These are phyloP conservation scores for Talaromyces islandicus DNA, from an alignment of 2,329 filamentous ascomycete species.

Conservation along the genomic window DNA sequence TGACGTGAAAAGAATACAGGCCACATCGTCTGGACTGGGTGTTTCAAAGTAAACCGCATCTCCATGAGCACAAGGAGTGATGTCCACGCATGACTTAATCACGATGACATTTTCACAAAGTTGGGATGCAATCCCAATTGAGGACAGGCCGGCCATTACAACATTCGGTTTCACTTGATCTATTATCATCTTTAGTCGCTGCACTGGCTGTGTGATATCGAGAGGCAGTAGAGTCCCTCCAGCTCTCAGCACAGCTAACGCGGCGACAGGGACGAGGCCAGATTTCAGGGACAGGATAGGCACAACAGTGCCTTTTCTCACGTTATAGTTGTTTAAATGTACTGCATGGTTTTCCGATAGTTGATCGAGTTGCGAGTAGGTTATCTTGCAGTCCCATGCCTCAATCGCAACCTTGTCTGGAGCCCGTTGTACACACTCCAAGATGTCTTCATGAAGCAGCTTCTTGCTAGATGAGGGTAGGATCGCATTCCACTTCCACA, in stretches of 20 bases:
- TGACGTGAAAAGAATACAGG: slow-evolving; percentile 5
- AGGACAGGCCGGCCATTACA: too few species aligned
- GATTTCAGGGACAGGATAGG: slow-evolving; percentile 1
- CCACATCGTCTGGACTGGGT: too few species aligned
- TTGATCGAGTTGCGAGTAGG: background rate
- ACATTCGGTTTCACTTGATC: background rate
- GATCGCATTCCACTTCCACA: background rate
- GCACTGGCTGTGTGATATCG: background rate
- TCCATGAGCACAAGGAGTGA: too few species aligned
- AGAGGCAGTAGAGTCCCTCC: background rate
- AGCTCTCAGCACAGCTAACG: background rate
- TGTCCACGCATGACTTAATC: too few species aligned
- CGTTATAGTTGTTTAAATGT: slow-evolving; percentile 10
- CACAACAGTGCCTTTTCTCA: slow-evolving; percentile 17
- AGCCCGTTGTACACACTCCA: background rate
- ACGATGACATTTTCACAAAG: too few species aligned
- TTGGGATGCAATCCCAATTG: too few species aligned
- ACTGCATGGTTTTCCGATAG: background rate
- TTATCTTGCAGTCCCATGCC: background rate
- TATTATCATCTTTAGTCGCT: background rate
- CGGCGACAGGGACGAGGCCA: background rate
- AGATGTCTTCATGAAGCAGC: background rate
- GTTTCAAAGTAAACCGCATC: too few species aligned
- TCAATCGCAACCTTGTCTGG: background rate
- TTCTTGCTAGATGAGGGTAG: background rate